Conservation (phyloP, 2,329 filamentous ascomycete genomes). For the Sclerotinia spermophila region DNA sequence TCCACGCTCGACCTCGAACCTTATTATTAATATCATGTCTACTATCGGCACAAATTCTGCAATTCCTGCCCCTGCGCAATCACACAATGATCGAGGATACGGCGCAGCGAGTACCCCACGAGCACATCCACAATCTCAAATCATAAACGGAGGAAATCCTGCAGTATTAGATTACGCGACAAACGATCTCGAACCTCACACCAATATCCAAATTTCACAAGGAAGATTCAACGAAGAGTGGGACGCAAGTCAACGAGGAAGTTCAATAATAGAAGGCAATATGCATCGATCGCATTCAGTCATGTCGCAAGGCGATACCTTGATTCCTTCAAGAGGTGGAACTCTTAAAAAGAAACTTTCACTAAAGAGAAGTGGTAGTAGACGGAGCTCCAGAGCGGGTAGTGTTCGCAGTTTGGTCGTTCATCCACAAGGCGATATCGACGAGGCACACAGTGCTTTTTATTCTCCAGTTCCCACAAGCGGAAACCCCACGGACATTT, state of each 20-base stretch:
- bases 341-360: slow-evolving; percentile 89
- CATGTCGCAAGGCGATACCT: slow-evolving; percentile 37
- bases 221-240: slow-evolving; percentile 68
- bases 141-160: slow-evolving; percentile 30
- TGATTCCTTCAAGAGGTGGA: slow-evolving; percentile 51
- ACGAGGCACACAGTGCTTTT: slow-evolving; percentile 78
- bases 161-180: slow-evolving; percentile 26
- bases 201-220: slow-evolving; percentile 25
- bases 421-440: slow-evolving; percentile 63
- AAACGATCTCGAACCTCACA: slow-evolving; percentile 29
- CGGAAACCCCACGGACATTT: slow-evolving; percentile 80
- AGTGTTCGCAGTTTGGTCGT: slow-evolving; percentile 78
- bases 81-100: slow-evolving; percentile 33
- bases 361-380: slow-evolving; percentile 74
- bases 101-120: slow-evolving; percentile 27
- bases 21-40: slow-evolving; percentile 25
- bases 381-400: slow-evolving; percentile 76
- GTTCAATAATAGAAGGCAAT: slow-evolving; percentile 54
- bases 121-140: slow-evolving; percentile 22
- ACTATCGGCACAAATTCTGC: slow-evolving; percentile 26
- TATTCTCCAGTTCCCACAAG: slow-evolving; percentile 84
- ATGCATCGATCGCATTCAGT: slow-evolving; percentile 62
- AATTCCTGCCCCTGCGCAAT: slow-evolving; percentile 32
- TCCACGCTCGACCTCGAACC: not conserved
- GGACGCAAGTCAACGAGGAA: slow-evolving; percentile 64